Base-by-base conservation (phyloP, 306 rosid genomes). In the Oemleria cerasiformis region DNA sequence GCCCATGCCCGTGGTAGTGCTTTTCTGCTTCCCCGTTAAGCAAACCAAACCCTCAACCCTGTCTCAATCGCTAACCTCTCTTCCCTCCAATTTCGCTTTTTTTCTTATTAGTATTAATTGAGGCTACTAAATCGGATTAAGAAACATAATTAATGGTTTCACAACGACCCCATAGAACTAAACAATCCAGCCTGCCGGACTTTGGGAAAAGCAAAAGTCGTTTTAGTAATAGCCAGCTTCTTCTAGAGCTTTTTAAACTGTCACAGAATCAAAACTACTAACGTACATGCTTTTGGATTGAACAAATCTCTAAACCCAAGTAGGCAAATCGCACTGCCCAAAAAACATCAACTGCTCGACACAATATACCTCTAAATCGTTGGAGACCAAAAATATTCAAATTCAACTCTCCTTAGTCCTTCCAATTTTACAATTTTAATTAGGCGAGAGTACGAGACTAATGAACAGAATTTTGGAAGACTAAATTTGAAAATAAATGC, bases 181-280 rank as follows among this genome's bases (percentile, higher is more conserved):
- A 44, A 19, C 51, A 55, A 62, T 68, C 79, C 68, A 54, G 48
- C 48, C 12, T 19, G 67, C 76, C 72, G 71, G 72, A 49, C 72
- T 39, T 55, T 25, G 75, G 47, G 11, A 20, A 67, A 30, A 36
- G 42, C 8, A 17, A 45, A 23, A 30, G 53, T 6, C 5, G 3
- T 51, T 11, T 7, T 9, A 3, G 11, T 3, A 20, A 4, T 7
- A 21, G 20, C 25, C 54, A 66, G 41, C 47, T 48, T 14, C 65
- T 66, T 30, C 49, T 41, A 10, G 10, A 25, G 23, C 30, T 8
- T 48, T 9, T 19, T 25, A 30, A 47, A 47, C 34, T 30, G 15
- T n/a, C 25, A 8, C 25, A 6, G 14, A 58, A 44, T 39, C 3
- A 68, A 8, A 30, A 30, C 36, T 2, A 30, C 3, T 30, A 30